phyloP scores from a whole-genome alignment of 176 grass and related monocot genomes.

The Carex parvula region DNA sequence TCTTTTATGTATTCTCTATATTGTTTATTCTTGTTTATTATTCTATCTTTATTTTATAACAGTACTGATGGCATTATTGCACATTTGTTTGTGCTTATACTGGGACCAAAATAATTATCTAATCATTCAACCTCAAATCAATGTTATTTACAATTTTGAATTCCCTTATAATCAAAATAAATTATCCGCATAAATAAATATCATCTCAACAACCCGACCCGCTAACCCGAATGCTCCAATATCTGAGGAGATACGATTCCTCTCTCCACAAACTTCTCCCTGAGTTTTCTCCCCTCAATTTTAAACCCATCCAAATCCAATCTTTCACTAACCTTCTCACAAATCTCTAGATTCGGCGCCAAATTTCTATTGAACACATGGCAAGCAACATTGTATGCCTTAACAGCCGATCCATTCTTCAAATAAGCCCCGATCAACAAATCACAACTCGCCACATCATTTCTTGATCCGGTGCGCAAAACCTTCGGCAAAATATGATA shows the following conservation, averaged over 20 bases:
- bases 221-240: constrained; percentile 19
- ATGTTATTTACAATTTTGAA: constrained; percentile 14
- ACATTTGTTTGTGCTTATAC: neutral
- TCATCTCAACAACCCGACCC: neutral
- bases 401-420: constrained; percentile 41
- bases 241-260: constrained; percentile 45
- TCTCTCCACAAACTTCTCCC: constrained; percentile 76
- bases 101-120: neutral
- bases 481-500: constrained; percentile 66
- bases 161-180: neutral
- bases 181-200: neutral
- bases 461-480: constrained; percentile 69
- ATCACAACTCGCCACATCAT: constrained; percentile 67
- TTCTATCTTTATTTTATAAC: no score
- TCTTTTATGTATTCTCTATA: no score
- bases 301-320: constrained; percentile 37
- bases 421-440: constrained; percentile 76
- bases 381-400: constrained; percentile 80
- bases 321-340: constrained; percentile 48
- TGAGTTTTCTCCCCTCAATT: constrained; percentile 52
- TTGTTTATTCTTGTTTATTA: no score
- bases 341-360: constrained; percentile 70
- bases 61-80: neutral
- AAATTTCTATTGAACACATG: constrained; percentile 74
- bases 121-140: neutral